Evolutionary conservation across 2,329 filamentous ascomycete species (phyloP).

Genomic region (Fusarium neocosmosporiellum): DNA sequence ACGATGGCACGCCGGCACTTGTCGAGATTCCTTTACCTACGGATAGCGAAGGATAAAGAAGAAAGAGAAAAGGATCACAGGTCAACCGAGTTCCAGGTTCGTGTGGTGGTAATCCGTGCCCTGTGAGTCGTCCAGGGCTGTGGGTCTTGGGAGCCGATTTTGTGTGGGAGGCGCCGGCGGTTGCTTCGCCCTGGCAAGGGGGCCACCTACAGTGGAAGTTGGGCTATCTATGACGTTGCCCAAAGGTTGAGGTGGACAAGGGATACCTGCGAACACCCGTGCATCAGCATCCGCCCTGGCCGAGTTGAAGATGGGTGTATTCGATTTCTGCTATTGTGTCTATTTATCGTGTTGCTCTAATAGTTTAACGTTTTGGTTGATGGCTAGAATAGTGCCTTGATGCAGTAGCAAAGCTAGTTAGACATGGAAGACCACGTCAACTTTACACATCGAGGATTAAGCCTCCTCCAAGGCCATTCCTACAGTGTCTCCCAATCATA

Average conservation of each 20-base stretch:
- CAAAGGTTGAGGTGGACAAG: background rate
- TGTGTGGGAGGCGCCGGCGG: background rate
- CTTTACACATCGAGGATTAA: background rate
- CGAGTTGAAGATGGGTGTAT: background rate
- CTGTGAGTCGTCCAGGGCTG: conserved; percentile 55
- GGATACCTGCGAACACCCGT: conserved; percentile 2
- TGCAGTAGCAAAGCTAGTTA: background rate
- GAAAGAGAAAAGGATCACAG: conserved; percentile 19
- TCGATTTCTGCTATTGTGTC: background rate
- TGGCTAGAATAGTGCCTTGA: background rate
- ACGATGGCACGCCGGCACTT: conserved; percentile 37
- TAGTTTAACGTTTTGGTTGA: background rate
- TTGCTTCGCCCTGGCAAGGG: background rate
- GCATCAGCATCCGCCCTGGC: background rate
- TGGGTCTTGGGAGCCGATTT: background rate
- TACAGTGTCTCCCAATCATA: background rate
- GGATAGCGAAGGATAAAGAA: conserved; percentile 24
- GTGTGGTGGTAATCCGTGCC: conserved; percentile 34
- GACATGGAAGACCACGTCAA: background rate
- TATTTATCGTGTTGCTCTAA: background rate
- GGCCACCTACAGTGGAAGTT: background rate
- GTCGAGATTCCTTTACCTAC: conserved; percentile 31
- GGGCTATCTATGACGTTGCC: background rate
- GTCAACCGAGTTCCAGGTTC: conserved; percentile 22
- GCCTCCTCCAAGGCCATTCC: background rate